Conservation (phyloP, 2,329 filamentous ascomycete genomes). For the Plectosphaerella sp. region DNA sequence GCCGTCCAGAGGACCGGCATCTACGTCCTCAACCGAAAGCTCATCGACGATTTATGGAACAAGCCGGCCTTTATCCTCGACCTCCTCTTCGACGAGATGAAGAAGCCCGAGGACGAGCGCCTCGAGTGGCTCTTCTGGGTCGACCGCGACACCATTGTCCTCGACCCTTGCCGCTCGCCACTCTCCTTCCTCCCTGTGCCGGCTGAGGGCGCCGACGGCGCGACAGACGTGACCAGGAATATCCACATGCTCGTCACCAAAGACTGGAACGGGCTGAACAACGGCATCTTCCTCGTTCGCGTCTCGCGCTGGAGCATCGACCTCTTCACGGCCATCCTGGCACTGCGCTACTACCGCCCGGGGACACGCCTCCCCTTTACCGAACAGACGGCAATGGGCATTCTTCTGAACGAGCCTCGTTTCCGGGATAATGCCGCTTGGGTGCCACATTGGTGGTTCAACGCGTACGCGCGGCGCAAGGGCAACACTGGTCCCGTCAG, state of each 20-base stretch:
- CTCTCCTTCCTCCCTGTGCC: slow-evolving; percentile 8
- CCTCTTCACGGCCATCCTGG: slow-evolving; percentile 12
- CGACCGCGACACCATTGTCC: slow-evolving; percentile 14
- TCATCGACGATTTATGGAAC: slow-evolving; percentile 23
- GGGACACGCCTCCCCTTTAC: slow-evolving; percentile 8
- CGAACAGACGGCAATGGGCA: slow-evolving; percentile 15
- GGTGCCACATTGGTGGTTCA: slow-evolving; percentile 16
- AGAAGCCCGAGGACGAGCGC: slow-evolving; percentile 7
- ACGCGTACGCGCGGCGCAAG: slow-evolving; percentile 9
- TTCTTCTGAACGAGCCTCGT: slow-evolving; percentile 7
- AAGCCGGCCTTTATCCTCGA: slow-evolving; percentile 33
- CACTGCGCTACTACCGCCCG: slow-evolving; percentile 10
- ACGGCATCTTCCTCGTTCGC: slow-evolving; percentile 14
- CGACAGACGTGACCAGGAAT: neutral
- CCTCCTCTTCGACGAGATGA: slow-evolving; percentile 16
- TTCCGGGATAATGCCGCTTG: slow-evolving; percentile 3
- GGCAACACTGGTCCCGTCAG: neutral
- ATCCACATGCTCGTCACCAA: slow-evolving; percentile 9
- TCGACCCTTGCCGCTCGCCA: slow-evolving; percentile 11
- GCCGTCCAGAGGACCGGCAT: slow-evolving; percentile 22
- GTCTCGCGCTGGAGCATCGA: slow-evolving; percentile 11
- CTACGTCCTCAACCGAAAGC: slow-evolving; percentile 23
- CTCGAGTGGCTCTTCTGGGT: slow-evolving; percentile 15
- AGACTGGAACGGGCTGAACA: slow-evolving; percentile 14
- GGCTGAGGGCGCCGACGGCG: neutral